These are phyloP conservation scores for Plasmodium vinckei DNA, from an alignment of 169 alveolate species.

Conservation along the genomic window DNA sequence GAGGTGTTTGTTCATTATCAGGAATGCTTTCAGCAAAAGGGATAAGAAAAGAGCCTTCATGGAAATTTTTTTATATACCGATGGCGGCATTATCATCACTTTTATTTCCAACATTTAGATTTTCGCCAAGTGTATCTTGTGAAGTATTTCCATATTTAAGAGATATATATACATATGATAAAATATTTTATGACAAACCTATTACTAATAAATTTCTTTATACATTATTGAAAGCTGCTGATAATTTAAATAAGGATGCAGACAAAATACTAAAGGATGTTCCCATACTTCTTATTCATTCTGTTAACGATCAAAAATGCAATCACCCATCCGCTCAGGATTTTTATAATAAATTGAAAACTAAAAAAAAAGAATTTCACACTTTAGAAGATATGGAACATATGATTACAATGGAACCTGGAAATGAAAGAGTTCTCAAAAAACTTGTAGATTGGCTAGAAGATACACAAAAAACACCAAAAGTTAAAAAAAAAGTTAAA, in stretches of 20 bases:
- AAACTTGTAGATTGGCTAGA: slow-evolving; percentile 20
- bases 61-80: slow-evolving; percentile 16
- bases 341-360: background rate
- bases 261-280: background rate
- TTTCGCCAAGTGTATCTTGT: background rate
- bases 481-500: too few relatives aligned
- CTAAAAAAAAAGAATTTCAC: slow-evolving; percentile 17
- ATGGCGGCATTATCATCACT: background rate
- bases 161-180: slow-evolving; percentile 5
- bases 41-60: slow-evolving; percentile 5
- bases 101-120: slow-evolving; percentile 14
- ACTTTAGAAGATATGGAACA: slow-evolving; percentile 30
- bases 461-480: too few relatives aligned
- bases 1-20: slow-evolving; percentile 77
- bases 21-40: slow-evolving; percentile 66
- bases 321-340: background rate
- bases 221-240: slow-evolving; percentile 15
- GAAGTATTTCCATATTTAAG: slow-evolving; percentile 18
- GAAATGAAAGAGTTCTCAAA: slow-evolving; percentile 10
- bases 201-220: slow-evolving; percentile 6
- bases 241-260: slow-evolving; percentile 7
- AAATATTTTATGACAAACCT: slow-evolving; percentile 1
- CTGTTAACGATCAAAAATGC: slow-evolving; percentile 7
- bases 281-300: slow-evolving; percentile 3
- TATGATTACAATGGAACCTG: slow-evolving; percentile 24